Evolutionary conservation across 2,329 filamentous ascomycete species (phyloP), one percentile per base, ranked within the genome.

Genomic region (Botrytis sinoallii): DNA sequence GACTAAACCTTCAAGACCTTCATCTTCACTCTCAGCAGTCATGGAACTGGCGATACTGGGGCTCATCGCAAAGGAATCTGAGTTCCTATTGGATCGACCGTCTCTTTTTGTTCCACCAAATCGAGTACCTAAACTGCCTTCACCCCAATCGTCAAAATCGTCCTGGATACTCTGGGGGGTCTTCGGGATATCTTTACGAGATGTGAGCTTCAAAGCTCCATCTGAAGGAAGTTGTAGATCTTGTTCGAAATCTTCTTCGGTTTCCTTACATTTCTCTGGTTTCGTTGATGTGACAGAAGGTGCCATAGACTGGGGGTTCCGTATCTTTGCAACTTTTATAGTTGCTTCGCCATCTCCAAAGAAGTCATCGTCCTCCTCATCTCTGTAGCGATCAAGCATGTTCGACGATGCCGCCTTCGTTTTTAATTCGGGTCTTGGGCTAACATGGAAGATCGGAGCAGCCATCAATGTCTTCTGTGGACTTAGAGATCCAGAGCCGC

Each of bases 41-140:
- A 97, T 90, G 76, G 93, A 96, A 82, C 95, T 98, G 32, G 94
- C 93, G 73, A 97, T 88, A 81, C 95, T 98, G 22, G 96, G 95
- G 80, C 95, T 98, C 82, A 98, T 88, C 42, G 93, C 93, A 57
- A 95, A 97, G 52, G 92, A 90, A 29, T 94, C 95, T 1, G 94
- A 97, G 84, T 93, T 96, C 79, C 93, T 90, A 79, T 91, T 90
- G 67, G 93, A 95, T 59, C 89, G 90, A n/a, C 87, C 88, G 79
- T 95, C 93, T 78, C 93, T 90, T 77, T 90, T 88, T 22, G 94
- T 97, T 63, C 95, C 95, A 57, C 93, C 95, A 83, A 95, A 95
- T 73, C 95, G 89, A 63, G 95, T 97, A 57, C 95, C 94, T 74
- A 98, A 86, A 81, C 95, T 98, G 72, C 94, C 95, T 83, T 98